phyloP scores from a whole-genome alignment of 2,329 filamentous ascomycete species.

The Colletotrichum somersetense region DNA sequence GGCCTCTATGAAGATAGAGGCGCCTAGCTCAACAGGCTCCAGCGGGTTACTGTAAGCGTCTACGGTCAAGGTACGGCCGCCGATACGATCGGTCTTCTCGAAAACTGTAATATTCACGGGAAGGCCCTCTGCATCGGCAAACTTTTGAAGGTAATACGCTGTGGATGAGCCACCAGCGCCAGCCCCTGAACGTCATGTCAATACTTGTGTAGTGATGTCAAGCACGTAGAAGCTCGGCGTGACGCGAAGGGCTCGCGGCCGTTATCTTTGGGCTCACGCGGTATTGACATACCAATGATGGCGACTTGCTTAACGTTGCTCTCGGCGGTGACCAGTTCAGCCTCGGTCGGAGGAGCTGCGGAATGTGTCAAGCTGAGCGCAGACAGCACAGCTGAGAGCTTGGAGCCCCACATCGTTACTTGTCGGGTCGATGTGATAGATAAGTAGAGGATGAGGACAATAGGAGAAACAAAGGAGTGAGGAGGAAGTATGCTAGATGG shows the following conservation, averaged over 20 bases:
- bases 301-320: slow-evolving; percentile 45
- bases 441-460: background rate
- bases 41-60: slow-evolving; percentile 76
- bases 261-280: background rate
- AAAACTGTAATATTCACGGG: slow-evolving; percentile 87
- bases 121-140: slow-evolving; percentile 71
- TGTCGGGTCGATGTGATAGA: background rate
- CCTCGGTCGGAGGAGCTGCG: slow-evolving; percentile 38
- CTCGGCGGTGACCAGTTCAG: slow-evolving; percentile 42
- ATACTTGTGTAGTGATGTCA: background rate
- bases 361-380: slow-evolving; percentile 40
- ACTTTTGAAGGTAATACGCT: slow-evolving; percentile 84
- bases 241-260: background rate
- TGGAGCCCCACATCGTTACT: slow-evolving; percentile 40
- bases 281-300: slow-evolving; percentile 46
- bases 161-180: slow-evolving; percentile 89
- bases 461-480: background rate
- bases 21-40: slow-evolving; percentile 86
- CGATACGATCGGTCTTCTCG: slow-evolving; percentile 81
- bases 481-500: background rate
- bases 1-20: slow-evolving; percentile 88
- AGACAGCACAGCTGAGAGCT: slow-evolving; percentile 43
- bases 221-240: background rate
- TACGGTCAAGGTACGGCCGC: slow-evolving; percentile 89
- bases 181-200: slow-evolving; percentile 71